Percentiles rank a stretch among this genome's conserved stretches.
These are phyloP conservation scores for Mucor saturninus DNA, from an alignment of 371 early-diverging fungal genomes.

Conservation along the genomic window DNA sequence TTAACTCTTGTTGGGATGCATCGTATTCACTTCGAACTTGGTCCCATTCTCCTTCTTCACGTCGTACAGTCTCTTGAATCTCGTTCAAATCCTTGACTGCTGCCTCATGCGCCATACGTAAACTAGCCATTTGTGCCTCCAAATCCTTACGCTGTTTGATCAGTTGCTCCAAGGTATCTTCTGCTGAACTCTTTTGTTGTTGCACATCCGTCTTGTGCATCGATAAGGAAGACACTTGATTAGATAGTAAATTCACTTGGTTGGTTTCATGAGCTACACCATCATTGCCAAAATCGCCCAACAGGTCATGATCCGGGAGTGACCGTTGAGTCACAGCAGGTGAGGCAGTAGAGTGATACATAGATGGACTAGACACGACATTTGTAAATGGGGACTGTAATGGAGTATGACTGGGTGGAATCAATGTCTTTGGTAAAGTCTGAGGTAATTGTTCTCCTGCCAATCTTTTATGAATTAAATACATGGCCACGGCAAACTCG, in stretches of 20 bases:
- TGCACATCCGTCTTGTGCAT: conserved; percentile 24
- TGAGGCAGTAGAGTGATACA: conserved; percentile 6
- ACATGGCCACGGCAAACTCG: conserved; percentile 95
- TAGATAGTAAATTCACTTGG: conserved; percentile 45
- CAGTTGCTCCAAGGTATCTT: conserved; percentile 38
- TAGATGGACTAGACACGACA: conserved; percentile 1
- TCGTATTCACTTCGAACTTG: conserved; percentile 38
- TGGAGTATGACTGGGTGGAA: conserved; percentile 29
- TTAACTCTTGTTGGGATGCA: conserved; percentile 36
- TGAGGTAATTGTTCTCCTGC: conserved; percentile 84
- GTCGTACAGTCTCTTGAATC: conserved; percentile 36
- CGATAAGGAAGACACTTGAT: conserved; percentile 39
- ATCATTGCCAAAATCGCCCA: conserved; percentile 52
- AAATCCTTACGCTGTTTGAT: conserved; percentile 41
- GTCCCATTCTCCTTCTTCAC: conserved; percentile 44
- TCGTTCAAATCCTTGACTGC: conserved; percentile 39
- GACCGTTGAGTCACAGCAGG: conserved; percentile 14
- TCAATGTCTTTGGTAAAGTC: conserved; percentile 43
- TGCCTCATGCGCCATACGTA: conserved; percentile 38
- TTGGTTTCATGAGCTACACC: conserved; percentile 48
- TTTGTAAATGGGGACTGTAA: conserved; percentile 17
- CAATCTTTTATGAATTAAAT: conserved; percentile 81
- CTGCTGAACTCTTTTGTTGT: conserved; percentile 31
- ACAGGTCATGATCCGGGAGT: conserved; percentile 30
- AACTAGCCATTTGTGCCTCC: conserved; percentile 35